Base-by-base conservation (phyloP, 805 yeast species). In the Myxozyma lipomycoides region DNA sequence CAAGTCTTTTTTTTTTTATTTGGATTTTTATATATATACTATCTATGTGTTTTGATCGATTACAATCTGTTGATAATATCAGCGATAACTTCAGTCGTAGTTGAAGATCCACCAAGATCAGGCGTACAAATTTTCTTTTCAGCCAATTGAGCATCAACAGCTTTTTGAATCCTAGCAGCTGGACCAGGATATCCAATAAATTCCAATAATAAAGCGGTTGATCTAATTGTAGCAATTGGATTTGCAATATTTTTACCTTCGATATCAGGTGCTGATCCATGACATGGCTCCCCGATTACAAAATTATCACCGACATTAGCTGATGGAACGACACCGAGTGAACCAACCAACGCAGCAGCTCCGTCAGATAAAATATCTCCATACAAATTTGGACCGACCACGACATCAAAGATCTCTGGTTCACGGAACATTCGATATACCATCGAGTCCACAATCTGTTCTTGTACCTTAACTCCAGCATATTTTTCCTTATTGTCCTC, bases 221-320 rank as follows among this genome's bases (percentile, higher is more conserved):
- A 93, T 74, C 98, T 84, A 68, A 93, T 91, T 45, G 98, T 93
- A 50, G 98, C 98, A 65, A 93, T 83, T 60, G 98, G 98, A 78
- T 91, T 91, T 46, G 96, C 79, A 46, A 67, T 67, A 47, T 63
- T 63, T 51, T 78, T 83, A 63, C 98, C 98, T 68, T 90, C 96
- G 61, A 93, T 93, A 70, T 93, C 98, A 50, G 98, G 98, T 48
- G 98, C 98, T 49, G 96, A 86, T 56, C 98, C 98, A 73, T 93
- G 98, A 68, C 97, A 90, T 67, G 98, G 98, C 74, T 93, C 98
- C 69, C 98, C 98, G 67, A 93, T 88, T 58, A 95, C 97, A 67
- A 93, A 91, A 68, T 77, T 73, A 67, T 89, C 96, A 65, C 98
- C 98, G 58, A 93, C 98, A 66, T 93, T 93, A 55, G 98, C 98